Base-by-base conservation (phyloP, 2,329 filamentous ascomycete genomes). In the Epichloe festucae region DNA sequence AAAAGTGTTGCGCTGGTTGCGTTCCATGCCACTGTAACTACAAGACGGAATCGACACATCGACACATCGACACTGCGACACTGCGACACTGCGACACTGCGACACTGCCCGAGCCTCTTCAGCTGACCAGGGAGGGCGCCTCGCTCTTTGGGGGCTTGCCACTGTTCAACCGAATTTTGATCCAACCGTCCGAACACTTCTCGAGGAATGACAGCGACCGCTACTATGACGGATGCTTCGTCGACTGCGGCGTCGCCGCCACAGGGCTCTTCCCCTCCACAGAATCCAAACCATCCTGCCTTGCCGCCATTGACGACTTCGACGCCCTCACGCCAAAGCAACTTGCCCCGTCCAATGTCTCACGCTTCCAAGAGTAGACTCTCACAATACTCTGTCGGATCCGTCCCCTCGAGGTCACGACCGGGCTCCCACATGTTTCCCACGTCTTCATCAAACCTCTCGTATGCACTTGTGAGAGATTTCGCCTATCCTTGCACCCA, bases 391-490 rank as follows among this genome's bases (percentile, higher is more conserved):
- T 93, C 87, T 56, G 82, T 76, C 60, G 72, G 80, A 53, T 90
- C 87, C 15, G 76, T 74, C 53, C 77, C 77, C 48, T 77, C 78
- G 55, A 79, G 84, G 55, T 95, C 89, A 56, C 82, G 89, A 54
- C 88, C 89, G 19, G 77, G 77, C 52, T 95, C 89, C n/a, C 79
- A 86, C 62, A 77, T 87, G 56, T 91, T 93, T 63, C 86, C 89
- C 15, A 74, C 85, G 61, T 93, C 89, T 67, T 85, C 89, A 60
- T 93, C 89, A 53, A 95, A 83, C 64, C 78, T 96, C 17, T 70
- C 87, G 6, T 96, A 96, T 67, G 83, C 89, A n/a, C 75, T 88
- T 44, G 90, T 98, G 57, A 85, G 93, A 62, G 93, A 98, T 74
- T 98, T 97, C 70, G 93, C 93, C 59, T 98, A 97, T 65, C 82